Conservation (phyloP, 2,329 filamentous ascomycete species). For the Fusarium heterosporum region DNA sequence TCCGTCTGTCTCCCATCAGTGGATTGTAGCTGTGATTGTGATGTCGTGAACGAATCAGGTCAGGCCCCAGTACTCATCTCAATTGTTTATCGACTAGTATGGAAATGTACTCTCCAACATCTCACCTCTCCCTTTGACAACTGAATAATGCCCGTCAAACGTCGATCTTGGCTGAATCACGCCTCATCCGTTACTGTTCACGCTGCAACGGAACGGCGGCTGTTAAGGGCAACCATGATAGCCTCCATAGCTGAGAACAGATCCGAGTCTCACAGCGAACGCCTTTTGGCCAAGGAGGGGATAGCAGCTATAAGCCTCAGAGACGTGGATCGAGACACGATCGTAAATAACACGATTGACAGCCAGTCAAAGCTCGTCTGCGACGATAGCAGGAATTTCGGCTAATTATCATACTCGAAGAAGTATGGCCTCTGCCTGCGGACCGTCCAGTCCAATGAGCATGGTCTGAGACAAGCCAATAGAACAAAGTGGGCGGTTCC, state of each 20-base stretch:
- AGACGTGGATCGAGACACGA: constrained; percentile 36
- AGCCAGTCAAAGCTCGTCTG: constrained; percentile 35
- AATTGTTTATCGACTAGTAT: background rate
- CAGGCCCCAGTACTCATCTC: background rate
- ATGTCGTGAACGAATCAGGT: constrained; percentile 37
- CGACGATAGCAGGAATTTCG: constrained; percentile 41
- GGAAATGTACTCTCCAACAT: constrained; percentile 32
- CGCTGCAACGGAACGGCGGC: constrained; percentile 17
- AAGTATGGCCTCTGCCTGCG: constrained; percentile 3
- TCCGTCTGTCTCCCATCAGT: constrained; percentile 9
- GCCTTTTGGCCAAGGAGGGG: constrained; percentile 21
- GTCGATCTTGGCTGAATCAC: constrained; percentile 11
- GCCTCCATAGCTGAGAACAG: constrained; percentile 17
- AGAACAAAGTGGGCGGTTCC: constrained; percentile 18
- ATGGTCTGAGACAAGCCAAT: constrained; percentile 24
- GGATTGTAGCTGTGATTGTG: constrained; percentile 33
- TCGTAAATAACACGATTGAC: constrained; percentile 23
- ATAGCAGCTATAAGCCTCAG: constrained; percentile 31
- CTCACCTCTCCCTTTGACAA: constrained; percentile 35
- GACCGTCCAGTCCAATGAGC: constrained; percentile 12
- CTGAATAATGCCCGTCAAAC: constrained; percentile 11
- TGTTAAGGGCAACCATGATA: constrained; percentile 32
- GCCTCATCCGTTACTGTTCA: constrained; percentile 9
- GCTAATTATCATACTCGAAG: constrained; percentile 40
- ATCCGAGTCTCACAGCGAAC: constrained; percentile 14